Percentiles rank a stretch among this genome's conserved stretches.
Evolutionary conservation across 225 moss, liverwort and hornwort genomes (phyloP).

Genomic region (Pseudisothecium myosuroides): DNA sequence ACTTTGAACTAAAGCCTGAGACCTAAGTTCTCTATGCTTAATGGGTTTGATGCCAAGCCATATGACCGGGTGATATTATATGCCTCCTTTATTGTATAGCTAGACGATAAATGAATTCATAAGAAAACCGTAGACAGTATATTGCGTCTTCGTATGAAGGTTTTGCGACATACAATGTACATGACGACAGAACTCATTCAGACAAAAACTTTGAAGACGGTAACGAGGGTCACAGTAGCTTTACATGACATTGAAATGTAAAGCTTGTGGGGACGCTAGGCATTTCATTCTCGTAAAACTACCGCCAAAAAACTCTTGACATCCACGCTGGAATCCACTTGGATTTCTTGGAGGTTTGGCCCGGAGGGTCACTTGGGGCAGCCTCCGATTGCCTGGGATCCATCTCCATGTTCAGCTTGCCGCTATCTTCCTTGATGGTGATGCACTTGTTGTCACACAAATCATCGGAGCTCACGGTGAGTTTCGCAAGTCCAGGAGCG

Average conservation of each 20-base stretch:
- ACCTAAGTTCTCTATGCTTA: too few relatives aligned
- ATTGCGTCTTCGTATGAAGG: background rate
- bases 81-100: background rate
- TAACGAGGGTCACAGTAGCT: too few relatives aligned
- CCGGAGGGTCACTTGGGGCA: background rate
- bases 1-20: background rate
- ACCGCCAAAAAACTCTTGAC: background rate
- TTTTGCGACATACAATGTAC: background rate
- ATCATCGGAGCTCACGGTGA: conserved; percentile 31
- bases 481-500: background rate
- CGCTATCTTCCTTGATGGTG: conserved; percentile 21
- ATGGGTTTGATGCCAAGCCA: background rate
- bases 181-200: background rate
- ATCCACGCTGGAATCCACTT: conserved; percentile 16
- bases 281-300: background rate
- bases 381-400: background rate
- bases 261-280: background rate
- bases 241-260: background rate
- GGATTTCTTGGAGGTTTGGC: background rate
- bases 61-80: too few relatives aligned
- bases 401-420: conserved; percentile 6
- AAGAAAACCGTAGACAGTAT: background rate
- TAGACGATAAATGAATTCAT: too few relatives aligned
- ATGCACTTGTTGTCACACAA: conserved; percentile 19
- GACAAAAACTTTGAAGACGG: background rate